These are phyloP conservation scores for Tuber borchii DNA, from an alignment of 495 filamentous ascomycete species.

Conservation along the genomic window DNA sequence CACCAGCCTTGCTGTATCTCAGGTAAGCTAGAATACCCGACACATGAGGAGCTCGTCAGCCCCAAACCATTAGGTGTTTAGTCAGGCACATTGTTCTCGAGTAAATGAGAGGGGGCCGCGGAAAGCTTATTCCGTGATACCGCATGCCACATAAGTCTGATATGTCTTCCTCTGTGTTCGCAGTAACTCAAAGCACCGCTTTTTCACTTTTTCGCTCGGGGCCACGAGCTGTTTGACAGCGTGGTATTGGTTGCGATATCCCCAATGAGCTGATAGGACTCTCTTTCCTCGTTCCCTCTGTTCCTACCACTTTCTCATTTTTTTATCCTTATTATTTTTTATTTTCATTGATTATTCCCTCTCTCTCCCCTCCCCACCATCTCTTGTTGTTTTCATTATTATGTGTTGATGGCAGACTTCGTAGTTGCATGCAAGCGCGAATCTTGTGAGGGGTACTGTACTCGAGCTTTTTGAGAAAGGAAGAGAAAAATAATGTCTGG, in stretches of 20 bases:
- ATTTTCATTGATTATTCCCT: not conserved
- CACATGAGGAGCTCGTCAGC: not conserved
- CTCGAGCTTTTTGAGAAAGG: not conserved
- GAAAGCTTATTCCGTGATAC: not conserved
- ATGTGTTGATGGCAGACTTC: not conserved
- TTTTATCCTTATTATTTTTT: not conserved
- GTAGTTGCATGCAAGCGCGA: not conserved
- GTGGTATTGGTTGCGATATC: not conserved
- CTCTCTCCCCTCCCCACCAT: not conserved
- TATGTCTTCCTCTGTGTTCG: not conserved
- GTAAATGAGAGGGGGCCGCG: not conserved
- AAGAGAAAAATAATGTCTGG: not conserved
- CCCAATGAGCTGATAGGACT: not conserved
- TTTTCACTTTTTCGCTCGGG: not conserved
- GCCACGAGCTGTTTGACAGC: not conserved
- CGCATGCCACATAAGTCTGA: not conserved
- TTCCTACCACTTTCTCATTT: not conserved
- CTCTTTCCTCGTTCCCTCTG: not conserved
- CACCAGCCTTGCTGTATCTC: not conserved
- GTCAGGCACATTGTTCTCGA: not conserved
- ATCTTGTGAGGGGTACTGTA: not conserved
- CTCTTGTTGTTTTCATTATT: not conserved
- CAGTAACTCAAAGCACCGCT: not conserved
- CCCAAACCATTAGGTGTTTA: not conserved
- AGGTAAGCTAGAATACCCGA: not conserved